Evolutionary conservation across 441 rosid species (phyloP), one percentile per base, ranked within the genome.

Genomic region (Brassica hybrid): DNA sequence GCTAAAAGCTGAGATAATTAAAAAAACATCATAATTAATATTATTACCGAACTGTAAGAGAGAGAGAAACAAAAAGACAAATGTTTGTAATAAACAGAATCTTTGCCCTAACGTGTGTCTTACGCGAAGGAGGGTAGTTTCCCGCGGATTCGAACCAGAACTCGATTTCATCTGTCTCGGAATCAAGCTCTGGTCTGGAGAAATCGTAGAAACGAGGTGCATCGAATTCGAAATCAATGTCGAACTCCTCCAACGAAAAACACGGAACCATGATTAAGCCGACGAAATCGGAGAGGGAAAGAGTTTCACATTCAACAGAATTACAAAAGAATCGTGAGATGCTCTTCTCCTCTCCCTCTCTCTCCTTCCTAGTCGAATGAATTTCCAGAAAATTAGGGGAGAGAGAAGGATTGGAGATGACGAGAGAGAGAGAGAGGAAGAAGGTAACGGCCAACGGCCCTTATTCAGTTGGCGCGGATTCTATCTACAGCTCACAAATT

Each of bases 121-220:
- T 80, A 89, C 91, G 91, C 0, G 91, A 88, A 82, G 91, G 87
- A 63, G 88, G 86, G 65, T 84, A 83, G 74, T 84, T 78, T 62
- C 82, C 82, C 21, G 89, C 69, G 8, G 73, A 81, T 7, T 82
- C 66, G 71, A 89, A 85, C 91, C 94, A 89, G 50, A 41, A 72
- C 50, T 88, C 85, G 65, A 78, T 71, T 34, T 86, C 81, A 27
- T 57, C 25, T 0, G 80, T 83, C 76, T 85, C 85, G 1, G 56
- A 75, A 61, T 68, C 64, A 23, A 78, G 80, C 69, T 89, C 90
- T 11, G 76, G 79, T 12, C 73, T 71, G 13, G 76, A 67, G 83
- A 89, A 89, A 88, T 89, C 89, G 30, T 77, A 81, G 80, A 76
- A 83, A 0, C 45, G 70, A 19, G 88, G 86, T 11, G 90, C 90